Evolutionary conservation across 495 filamentous ascomycete genomes (phyloP), one percentile per base, ranked within the genome.

Genomic region (Daldinia grandis): DNA sequence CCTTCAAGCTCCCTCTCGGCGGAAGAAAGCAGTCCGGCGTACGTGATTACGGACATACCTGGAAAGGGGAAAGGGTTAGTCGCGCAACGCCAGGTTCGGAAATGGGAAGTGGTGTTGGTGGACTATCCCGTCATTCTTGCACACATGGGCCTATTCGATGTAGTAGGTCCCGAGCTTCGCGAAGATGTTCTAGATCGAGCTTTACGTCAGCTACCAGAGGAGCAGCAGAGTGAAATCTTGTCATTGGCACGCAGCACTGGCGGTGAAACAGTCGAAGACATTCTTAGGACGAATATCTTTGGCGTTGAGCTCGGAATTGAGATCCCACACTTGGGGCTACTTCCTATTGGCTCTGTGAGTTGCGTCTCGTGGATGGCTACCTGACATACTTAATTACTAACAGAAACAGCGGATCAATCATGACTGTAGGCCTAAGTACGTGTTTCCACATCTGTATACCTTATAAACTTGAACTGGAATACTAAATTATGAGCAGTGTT

Each of bases 221-320:
- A 70, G 33, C 66, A 74, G 58, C 59, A 63, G 53, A 51, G 17
- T 5, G 57, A 58, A 9, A 38, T 79, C 0, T 15, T 71, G 21
- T 57, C 66, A 0, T 50, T 93, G 68, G 87, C 91, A 37, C 89
- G 92, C 70, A 92, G 91, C 76, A 90, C 86, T 1, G 90, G 90
- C 10, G 90, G 90, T 8, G 89, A 89, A 37, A 81, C 90, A 5
- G 77, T 88, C 24, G 89, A 93, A 66, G 92, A 94, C 76, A 84
- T 92, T 17, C 84, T 92, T 38, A 84, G 86, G 14, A 93, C 92
- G 83, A 81, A 79, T 35, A 76, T 74, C 15, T 81, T 79, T 24
- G 79, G 73, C 0, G 74, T 81, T 5, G 79, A 79, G 56, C 56
- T 81, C 8, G 75, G 64, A 4, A 25, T 69, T 6, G 78, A 77